Percentiles rank a stretch among this genome's conserved stretches.
phyloP scores from a whole-genome alignment of 169 alveolate genomes.

The Condylostoma magnum region DNA sequence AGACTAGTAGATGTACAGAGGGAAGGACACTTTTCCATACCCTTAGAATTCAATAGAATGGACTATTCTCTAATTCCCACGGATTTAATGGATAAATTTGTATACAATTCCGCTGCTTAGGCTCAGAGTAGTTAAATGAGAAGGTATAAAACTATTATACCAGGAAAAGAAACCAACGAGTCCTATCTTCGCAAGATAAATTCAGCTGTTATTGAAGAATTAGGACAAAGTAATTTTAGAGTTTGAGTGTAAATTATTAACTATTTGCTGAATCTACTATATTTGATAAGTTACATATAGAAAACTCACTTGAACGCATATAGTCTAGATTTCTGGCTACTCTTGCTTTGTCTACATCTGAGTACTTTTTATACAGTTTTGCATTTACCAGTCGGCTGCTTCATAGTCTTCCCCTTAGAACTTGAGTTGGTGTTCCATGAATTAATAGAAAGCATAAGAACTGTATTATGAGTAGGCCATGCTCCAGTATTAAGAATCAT shows the following conservation, averaged over 20 bases:
- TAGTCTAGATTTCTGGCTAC: too few relatives aligned
- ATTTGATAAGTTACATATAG: too few relatives aligned
- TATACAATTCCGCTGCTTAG: constrained; percentile 15
- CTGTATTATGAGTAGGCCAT: not conserved
- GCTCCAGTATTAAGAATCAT: constrained; percentile 1
- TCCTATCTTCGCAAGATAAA: not conserved
- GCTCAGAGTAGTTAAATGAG: not conserved
- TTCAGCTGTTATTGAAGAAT: not conserved
- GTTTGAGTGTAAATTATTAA: too few relatives aligned
- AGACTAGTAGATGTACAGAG: constrained; percentile 45
- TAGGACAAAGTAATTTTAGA: too few relatives aligned
- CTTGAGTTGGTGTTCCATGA: constrained; percentile 5
- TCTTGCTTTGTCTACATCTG: constrained; percentile 9
- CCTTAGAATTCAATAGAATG: constrained; percentile 34
- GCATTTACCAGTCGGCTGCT: constrained; percentile 18
- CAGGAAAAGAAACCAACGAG: not conserved
- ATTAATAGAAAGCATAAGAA: not conserved
- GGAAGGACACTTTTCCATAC: constrained; percentile 43
- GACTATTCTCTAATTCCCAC: constrained; percentile 38
- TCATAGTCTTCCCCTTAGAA: not conserved
- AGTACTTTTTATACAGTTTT: not conserved
- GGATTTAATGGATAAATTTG: not conserved
- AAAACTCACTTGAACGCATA: too few relatives aligned
- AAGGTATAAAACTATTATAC: not conserved
- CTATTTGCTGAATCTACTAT: too few relatives aligned